Evolutionary conservation across 805 yeast genomes (phyloP).

Genomic region (Yarrowia sp.): DNA sequence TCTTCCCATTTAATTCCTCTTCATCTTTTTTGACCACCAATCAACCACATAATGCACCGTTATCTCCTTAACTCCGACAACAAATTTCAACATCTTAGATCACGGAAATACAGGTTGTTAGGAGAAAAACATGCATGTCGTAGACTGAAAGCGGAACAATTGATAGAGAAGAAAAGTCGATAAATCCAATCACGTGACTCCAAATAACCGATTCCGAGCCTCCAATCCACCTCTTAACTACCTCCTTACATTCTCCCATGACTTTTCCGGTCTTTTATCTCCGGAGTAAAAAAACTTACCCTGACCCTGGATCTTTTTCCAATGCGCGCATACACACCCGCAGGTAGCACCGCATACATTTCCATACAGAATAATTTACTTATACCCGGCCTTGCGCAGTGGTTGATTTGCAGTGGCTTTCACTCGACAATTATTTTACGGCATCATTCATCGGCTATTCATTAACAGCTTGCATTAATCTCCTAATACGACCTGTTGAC

Average conservation of each 20-base stretch:
- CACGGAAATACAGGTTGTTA: not conserved
- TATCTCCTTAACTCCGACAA: not conserved
- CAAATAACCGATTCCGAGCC: too few relatives aligned
- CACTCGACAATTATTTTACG: not conserved
- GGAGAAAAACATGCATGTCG: too few relatives aligned
- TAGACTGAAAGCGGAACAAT: too few relatives aligned
- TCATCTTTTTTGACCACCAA: too few relatives aligned
- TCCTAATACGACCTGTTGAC: too few relatives aligned
- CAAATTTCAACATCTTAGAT: not conserved
- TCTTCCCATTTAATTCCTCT: too few relatives aligned
- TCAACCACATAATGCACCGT: not conserved
- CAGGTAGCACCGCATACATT: too few relatives aligned
- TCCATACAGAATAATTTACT: not conserved
- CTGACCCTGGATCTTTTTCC: not conserved
- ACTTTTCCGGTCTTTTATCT: not conserved
- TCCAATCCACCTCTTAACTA: too few relatives aligned
- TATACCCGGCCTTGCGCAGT: not conserved
- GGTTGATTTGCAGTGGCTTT: not conserved
- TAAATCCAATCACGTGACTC: not conserved
- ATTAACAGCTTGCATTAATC: too few relatives aligned
- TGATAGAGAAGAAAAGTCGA: too few relatives aligned
- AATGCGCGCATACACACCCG: not conserved
- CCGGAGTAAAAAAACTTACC: not conserved
- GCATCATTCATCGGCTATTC: not conserved
- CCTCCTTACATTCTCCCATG: too few relatives aligned